A percentile compares a stretch with the other conserved stretches of the same genome.
Evolutionary conservation across 345 rosid species (phyloP).

Genomic region (Punica granatum): DNA sequence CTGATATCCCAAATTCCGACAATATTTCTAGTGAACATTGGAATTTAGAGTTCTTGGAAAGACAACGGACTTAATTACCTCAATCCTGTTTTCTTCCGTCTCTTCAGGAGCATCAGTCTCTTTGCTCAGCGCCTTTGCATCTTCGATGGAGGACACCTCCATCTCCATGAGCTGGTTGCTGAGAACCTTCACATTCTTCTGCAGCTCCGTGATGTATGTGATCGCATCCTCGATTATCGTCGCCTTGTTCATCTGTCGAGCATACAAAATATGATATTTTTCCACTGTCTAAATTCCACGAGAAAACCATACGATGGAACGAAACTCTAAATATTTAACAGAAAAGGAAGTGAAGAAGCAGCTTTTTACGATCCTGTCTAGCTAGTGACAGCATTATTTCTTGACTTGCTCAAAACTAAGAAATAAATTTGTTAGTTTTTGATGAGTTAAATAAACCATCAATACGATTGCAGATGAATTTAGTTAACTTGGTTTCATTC

Average conservation of each 20-base stretch:
- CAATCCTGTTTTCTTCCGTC: constrained; percentile 32
- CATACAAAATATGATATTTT: not conserved
- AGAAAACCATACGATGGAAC: not conserved
- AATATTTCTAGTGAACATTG: no score
- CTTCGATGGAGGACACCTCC: constrained; percentile 33
- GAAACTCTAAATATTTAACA: not conserved
- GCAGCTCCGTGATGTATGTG: constrained; percentile 60
- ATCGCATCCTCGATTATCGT: constrained; percentile 78
- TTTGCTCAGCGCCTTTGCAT: constrained; percentile 8
- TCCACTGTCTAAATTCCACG: not conserved
- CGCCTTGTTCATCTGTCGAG: constrained; percentile 67
- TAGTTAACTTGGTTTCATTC: not conserved
- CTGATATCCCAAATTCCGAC: not conserved
- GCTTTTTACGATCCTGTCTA: not conserved
- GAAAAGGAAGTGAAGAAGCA: not conserved
- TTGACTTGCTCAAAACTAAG: no score
- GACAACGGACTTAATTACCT: constrained; percentile 29
- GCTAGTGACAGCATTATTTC: no score
- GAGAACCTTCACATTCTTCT: constrained; percentile 36
- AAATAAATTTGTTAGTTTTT: no score
- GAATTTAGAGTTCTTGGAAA: not conserved
- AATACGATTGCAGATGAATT: no score
- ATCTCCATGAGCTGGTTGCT: constrained; percentile 47
- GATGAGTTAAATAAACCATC: no score
- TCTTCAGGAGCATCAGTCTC: constrained; percentile 31